These are phyloP conservation scores for Trypanosoma avium DNA, from an alignment of 208 protist genomes.

Conservation along the genomic window DNA sequence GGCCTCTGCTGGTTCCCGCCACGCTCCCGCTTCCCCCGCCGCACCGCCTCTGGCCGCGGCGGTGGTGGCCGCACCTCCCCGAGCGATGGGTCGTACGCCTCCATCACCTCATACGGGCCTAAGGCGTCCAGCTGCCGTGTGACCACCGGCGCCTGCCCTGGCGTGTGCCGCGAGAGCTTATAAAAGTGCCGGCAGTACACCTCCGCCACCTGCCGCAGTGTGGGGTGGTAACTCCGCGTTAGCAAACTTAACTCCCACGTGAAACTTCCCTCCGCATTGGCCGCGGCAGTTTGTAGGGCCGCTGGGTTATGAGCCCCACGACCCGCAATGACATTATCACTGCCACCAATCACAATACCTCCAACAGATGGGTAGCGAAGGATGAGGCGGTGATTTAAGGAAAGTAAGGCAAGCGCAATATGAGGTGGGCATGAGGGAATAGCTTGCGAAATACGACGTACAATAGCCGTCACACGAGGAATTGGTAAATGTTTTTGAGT, in stretches of 20 bases:
- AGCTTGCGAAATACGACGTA: slow-evolving; percentile 75
- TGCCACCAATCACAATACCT: slow-evolving; percentile 85
- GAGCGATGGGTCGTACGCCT: slow-evolving; percentile 85
- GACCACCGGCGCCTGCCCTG: slow-evolving; percentile 83
- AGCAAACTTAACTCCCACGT: slow-evolving; percentile 84
- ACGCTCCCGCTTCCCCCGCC: slow-evolving; percentile 27
- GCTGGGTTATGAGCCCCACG: slow-evolving; percentile 85
- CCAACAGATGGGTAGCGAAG: slow-evolving; percentile 80
- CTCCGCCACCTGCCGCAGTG: slow-evolving; percentile 74
- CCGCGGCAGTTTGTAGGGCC: slow-evolving; percentile 74
- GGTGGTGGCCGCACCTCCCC: slow-evolving; percentile 75
- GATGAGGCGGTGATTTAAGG: slow-evolving; percentile 78
- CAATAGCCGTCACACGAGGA: slow-evolving; percentile 79
- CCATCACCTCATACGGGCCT: slow-evolving; percentile 88
- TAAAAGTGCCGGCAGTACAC: slow-evolving; percentile 82
- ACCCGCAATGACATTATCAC: slow-evolving; percentile 85
- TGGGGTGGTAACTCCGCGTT: slow-evolving; percentile 84
- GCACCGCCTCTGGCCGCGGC: slow-evolving; percentile 51
- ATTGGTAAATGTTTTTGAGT: slow-evolving; percentile 89
- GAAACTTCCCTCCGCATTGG: slow-evolving; percentile 89
- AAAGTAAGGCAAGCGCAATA: slow-evolving; percentile 75
- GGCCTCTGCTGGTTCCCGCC: not conserved
- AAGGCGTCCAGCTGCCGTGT: slow-evolving; percentile 87
- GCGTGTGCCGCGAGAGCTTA: slow-evolving; percentile 77
- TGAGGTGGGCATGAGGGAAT: slow-evolving; percentile 78